Base-by-base conservation (phyloP, 1,284 basidiomycete genomes). In the Ustilago cynodontis region DNA sequence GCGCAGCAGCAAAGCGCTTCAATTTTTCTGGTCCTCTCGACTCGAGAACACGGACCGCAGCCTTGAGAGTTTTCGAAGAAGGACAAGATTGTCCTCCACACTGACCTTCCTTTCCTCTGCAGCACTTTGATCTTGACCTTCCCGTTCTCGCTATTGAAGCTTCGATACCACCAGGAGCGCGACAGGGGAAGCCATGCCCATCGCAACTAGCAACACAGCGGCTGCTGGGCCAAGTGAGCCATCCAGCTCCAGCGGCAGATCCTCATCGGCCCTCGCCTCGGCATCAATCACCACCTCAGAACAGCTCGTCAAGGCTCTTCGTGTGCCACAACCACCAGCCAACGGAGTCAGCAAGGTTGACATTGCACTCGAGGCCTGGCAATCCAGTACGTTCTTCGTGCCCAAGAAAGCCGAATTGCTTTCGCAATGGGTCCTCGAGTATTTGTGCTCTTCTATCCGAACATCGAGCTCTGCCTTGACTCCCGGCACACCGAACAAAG, bases 241-340 rank as follows among this genome's bases (percentile, higher is more conserved):
- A 11, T 49, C 56, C 10, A 45, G 22, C 24, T 24, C 55, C 14
- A 29, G 28, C 41, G 41, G 22, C 47, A 28, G 24, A 26, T 26
- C 47, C 13, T 49, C 51, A 18, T 63, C 61, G 26, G 49, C 57
- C 20, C 58, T 82, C 22, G 61, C 49, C 9, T 31, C 43, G 13
- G 79, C 77, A 24, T 76, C 71, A 18, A 80, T 82, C 52, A 60
- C 69, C 24, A 79, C 80, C 31, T 80, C 80, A 5, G 80, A 82
- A 67, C 74, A 79, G 65, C 77, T 82, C 26, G 72, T 82, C 29
- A 76, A 82, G 59, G 52, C 71, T 20, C 74, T 82, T 9, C 79
- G 80, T 53, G 63, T 71, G 7, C 54, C 65, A 7, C 65, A 71
- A 39, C 49, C 62, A 39, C 63, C 67, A 14, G 41, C 68, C 20